A percentile compares a stretch with the other conserved stretches of the same genome.
Evolutionary conservation across 2,329 filamentous ascomycete species (phyloP).

Genomic region (Sclerotiophoma versabilis): DNA sequence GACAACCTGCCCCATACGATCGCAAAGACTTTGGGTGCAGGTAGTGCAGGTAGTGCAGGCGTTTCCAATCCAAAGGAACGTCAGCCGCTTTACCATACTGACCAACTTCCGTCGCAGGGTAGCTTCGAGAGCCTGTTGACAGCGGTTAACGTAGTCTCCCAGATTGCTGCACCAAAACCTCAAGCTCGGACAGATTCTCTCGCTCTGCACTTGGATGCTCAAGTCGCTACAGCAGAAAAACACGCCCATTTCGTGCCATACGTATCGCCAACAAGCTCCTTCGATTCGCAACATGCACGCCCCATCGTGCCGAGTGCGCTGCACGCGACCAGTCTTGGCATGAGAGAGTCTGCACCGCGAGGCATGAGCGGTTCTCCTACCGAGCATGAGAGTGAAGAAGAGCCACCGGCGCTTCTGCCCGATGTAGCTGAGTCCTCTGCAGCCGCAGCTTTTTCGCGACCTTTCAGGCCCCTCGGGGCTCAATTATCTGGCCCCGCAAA

Average conservation of each 20-base stretch:
- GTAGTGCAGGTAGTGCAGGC: not conserved
- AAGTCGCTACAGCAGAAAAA: conserved; percentile 28
- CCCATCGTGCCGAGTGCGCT: not conserved
- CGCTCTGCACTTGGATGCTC: conserved; percentile 29
- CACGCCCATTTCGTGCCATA: not conserved
- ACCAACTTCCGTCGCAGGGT: conserved; percentile 14
- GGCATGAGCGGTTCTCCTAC: not conserved
- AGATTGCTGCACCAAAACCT: conserved; percentile 35
- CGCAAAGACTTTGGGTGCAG: conserved; percentile 6
- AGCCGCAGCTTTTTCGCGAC: not conserved
- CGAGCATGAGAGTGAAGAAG: not conserved
- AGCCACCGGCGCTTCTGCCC: not conserved
- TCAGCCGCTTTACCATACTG: conserved; percentile 7
- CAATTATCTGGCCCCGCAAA: not conserved
- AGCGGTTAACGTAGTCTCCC: conserved; percentile 34
- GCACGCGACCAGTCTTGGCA: not conserved
- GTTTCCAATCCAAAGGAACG: not conserved
- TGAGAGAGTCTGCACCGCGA: too few species aligned
- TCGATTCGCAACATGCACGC: not conserved
- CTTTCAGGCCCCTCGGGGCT: not conserved
- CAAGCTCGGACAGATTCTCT: conserved; percentile 34
- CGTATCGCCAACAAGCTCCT: not conserved
- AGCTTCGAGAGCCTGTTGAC: conserved; percentile 32
- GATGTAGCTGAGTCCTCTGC: not conserved
- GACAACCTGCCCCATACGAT: conserved; percentile 21